Evolutionary conservation across 441 rosid species (phyloP), one percentile per base, ranked within the genome.

Genomic region (Pelargonium australe): DNA sequence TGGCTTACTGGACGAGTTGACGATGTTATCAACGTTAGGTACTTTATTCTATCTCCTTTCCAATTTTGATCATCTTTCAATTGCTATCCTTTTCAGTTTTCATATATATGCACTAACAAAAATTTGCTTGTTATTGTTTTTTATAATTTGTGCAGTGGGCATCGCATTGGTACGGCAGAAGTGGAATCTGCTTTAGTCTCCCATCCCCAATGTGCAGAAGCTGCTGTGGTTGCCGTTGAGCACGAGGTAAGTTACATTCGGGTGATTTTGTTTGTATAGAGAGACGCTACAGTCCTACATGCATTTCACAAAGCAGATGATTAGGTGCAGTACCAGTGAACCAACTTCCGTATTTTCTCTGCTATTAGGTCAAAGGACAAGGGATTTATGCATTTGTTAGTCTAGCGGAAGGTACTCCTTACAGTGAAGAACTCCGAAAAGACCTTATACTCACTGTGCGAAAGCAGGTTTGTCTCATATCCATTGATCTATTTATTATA

Each of bases 1-100:
- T 95, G 98, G 98, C 96, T 95, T 71, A 95, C 99, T 5, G 99
- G 98, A 67, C 86, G 99, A 80, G 99, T 95, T 73, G 99, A 95
- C 71, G 99, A 95, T 85, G 99, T 95, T 70, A 95, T 95, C 80
- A 92, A 95, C 17, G 98, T 95, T 71, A 95, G 99, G 99, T 94
- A 84, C 68, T 43, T 28, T 2, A 2, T 19, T n/a, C 47, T 43
- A 40, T 16, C 3, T 10, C 31, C 34, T 69, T 20, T 14, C 1
- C 13, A 28, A 37, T 34, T 55, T 23, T n/a, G 37, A 17, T 2
- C 19, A 31, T 61, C 37, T 34, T 34, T 14, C 2, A 16, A 10
- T 31, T 58, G 63, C 14, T 57, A 23, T 37, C 44, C 25, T 20
- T 47, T 51, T 31, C 37, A 20, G 23, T 20, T 20, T 20, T 20